Base-by-base conservation (phyloP, 306 rosid genomes). In the Acmispon strigosus region DNA sequence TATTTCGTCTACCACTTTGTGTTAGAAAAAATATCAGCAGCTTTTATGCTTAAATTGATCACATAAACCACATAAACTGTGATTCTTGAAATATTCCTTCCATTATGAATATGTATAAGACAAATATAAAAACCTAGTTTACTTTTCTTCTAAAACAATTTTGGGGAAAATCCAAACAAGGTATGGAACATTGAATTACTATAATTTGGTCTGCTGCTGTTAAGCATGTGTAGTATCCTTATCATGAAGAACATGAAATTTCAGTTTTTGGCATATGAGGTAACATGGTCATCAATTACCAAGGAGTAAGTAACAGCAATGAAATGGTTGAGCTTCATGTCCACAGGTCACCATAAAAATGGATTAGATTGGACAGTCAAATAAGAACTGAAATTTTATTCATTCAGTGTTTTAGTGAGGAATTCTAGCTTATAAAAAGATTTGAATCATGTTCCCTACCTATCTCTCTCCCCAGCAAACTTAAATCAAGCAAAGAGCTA, bases 31-130 rank as follows among this genome's bases (percentile, higher is more conserved):
- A 50, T 37, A 72, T 18, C 44, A 61, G 42, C 16, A 60, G 53
- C 69, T 60, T 24, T 16, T 45, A 52, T 10, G 44, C 18, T 39
- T 70, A 57, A 57, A 44, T 53, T 57, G 57, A 43, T 57, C 76
- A 57, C 36, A 57, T 56, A 70, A 55, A 56, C 22, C 65, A 43
- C 24, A 70, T 70, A 55, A 70, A 57, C 48, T 27, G 47, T 11
- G 56, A 16, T 15, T 44, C 47, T 16, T 10, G 13, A 52, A 68
- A 19, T 4, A 36, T 13, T 52, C 50, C 19, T 20, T 52, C 39
- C 62, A 37, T 68, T 66, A 52, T 37, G 52, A 39, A 55, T 32
- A 13, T 57, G 62, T 7, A 55, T 42, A 51, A 43, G 14, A 55
- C 42, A 69, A 39, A 54, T 6, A 41, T 0, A 10, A 15, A 70